Evolutionary conservation across 192 early-diverging fungal species (phyloP).

Genomic region (Allomyces arbusculus): DNA sequence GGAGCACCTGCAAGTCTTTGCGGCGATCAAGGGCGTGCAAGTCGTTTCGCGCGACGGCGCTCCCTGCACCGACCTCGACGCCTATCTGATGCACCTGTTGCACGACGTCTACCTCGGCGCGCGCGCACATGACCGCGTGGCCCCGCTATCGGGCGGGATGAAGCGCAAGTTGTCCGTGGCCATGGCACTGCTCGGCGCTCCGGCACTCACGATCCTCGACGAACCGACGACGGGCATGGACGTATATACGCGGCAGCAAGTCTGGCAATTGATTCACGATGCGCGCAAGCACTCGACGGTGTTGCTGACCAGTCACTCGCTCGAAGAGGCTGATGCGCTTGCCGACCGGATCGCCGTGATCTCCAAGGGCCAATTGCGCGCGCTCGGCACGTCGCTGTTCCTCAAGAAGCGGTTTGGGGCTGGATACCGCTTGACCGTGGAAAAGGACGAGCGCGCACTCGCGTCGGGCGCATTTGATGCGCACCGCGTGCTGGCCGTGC

Average conservation of each 20-base stretch:
- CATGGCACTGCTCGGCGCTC: slow-evolving; percentile 30
- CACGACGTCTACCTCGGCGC: slow-evolving; percentile 16
- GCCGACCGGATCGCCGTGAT: slow-evolving; percentile 28
- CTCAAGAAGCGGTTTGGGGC: slow-evolving; percentile 33
- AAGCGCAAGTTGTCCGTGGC: slow-evolving; percentile 30
- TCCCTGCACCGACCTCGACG: slow-evolving; percentile 2
- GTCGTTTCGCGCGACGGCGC: slow-evolving; percentile 9
- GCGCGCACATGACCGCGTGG: slow-evolving; percentile 13
- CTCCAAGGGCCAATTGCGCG: slow-evolving; percentile 20
- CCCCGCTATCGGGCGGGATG: slow-evolving; percentile 28
- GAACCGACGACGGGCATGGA: slow-evolving; percentile 44
- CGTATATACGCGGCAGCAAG: slow-evolving; percentile 16
- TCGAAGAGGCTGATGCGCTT: slow-evolving; percentile 7
- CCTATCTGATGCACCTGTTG: slow-evolving; percentile 7
- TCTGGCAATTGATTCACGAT: slow-evolving; percentile 34
- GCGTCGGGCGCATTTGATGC: not conserved
- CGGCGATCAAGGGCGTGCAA: slow-evolving; percentile 23
- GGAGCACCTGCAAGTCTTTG: slow-evolving; percentile 24
- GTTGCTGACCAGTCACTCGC: slow-evolving; percentile 36
- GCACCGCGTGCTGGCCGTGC: not conserved
- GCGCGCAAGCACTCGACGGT: slow-evolving; percentile 23
- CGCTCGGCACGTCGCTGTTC: slow-evolving; percentile 28
- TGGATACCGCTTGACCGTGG: slow-evolving; percentile 28
- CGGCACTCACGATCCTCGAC: slow-evolving; percentile 25
- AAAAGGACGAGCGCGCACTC: slow-evolving; percentile 10